Evolutionary conservation across 495 filamentous ascomycete species (phyloP), one percentile per base, ranked within the genome.

Genomic region (Neurospora tetrasperma): DNA sequence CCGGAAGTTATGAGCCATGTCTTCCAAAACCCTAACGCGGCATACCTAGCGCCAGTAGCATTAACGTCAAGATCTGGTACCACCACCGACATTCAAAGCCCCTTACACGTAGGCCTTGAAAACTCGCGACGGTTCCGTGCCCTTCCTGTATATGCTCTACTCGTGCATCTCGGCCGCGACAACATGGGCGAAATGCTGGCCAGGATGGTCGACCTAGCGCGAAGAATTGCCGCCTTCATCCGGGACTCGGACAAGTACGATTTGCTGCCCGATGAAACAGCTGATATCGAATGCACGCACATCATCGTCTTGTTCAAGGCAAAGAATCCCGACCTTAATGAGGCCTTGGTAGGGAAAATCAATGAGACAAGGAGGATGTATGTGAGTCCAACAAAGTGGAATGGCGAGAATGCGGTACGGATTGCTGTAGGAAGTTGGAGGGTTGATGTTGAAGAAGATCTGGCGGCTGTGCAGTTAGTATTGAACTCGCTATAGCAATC

Each of bases 121-220:
- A 98, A 98, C 78, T 97, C 94, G 7, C 88, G 94, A 46, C 89
- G 95, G 18, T 96, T 98, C 83, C 88, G 95, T 69, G 95, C 94
- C 0, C 83, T 97, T 23, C 95, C 95, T 0, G 93, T 94, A 5
- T 97, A 97, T 75, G 90, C 94, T 11, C 90, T 90, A 0, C 85
- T 97, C 1, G 75, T 90, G n/a, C 89, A 90, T 43, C 92, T 96
- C 73, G 95, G 95, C 5, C 84, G 84, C 11, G 76, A 84, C 10
- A 94, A 94, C 4, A 91, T 95, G 75, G 83, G 81, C 5, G 83
- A 86, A 2, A 93, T 97, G 86, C 84, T 97, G 12, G 81, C 88
- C 70, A 87, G 88, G 42, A 92, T 97, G 77, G 88, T 93, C 42
- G 78, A 82, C 0, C 86, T 97, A 12, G 90, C 94, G 1, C 85